Evolutionary conservation across 129 eudicot species (phyloP).

Genomic region (Calendula officinalis): DNA sequence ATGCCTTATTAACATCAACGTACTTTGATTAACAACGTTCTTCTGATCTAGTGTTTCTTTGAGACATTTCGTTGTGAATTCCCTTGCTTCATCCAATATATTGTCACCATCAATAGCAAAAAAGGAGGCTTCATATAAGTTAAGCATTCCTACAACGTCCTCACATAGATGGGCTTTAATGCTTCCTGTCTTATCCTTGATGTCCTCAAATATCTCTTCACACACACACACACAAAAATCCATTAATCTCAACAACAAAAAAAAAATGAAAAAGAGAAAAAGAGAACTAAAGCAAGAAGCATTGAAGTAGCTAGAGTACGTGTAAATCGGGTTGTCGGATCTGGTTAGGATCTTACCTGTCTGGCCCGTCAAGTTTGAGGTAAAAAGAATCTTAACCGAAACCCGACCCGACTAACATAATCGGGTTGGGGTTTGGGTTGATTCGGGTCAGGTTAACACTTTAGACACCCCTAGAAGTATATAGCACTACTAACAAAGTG

Average conservation of each 20-base stretch:
- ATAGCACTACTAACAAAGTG: too few relatives aligned
- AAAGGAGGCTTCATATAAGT: slow-evolving; percentile 50
- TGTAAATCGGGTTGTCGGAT: too few relatives aligned
- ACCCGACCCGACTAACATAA: too few relatives aligned
- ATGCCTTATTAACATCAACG: slow-evolving; percentile 32
- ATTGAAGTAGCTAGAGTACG: too few relatives aligned
- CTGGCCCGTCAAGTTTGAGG: too few relatives aligned
- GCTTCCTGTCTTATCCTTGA: slow-evolving; percentile 36
- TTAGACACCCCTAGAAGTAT: too few relatives aligned
- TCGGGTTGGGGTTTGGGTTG: too few relatives aligned
- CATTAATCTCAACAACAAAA: not conserved
- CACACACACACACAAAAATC: not conserved
- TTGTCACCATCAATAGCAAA: slow-evolving; percentile 31
- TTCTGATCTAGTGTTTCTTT: slow-evolving; percentile 8
- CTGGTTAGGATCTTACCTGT: too few relatives aligned
- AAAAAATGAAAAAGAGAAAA: not conserved
- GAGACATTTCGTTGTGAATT: slow-evolving; percentile 28
- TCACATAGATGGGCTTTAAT: slow-evolving; percentile 14
- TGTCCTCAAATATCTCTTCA: slow-evolving; percentile 38
- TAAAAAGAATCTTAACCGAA: too few relatives aligned
- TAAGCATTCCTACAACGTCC: slow-evolving; percentile 35
- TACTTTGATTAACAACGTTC: not conserved
- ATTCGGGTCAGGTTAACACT: too few relatives aligned
- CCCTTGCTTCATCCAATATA: slow-evolving; percentile 39
- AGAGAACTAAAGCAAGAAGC: too few relatives aligned